Evolutionary conservation across 352 stramenopile genomes (phyloP).

Genomic region (Globisporangium abappressorium): DNA sequence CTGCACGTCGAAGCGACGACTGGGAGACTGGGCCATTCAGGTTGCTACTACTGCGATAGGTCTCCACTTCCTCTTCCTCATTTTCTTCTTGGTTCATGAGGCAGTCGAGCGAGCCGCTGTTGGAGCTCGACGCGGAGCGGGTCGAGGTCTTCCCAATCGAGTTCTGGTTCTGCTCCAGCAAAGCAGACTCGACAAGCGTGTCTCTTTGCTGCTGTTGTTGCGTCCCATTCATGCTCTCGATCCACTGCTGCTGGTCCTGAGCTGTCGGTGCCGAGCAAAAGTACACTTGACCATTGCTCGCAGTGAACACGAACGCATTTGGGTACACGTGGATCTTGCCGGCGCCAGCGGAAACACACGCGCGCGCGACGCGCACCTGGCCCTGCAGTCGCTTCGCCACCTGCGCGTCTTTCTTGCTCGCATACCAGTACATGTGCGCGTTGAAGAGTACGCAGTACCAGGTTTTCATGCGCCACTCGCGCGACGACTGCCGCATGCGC

Average conservation of each 20-base stretch:
- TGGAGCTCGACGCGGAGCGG: not conserved
- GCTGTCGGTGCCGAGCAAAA: constrained; percentile 31
- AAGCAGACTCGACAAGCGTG: not conserved
- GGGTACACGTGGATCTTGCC: constrained; percentile 28
- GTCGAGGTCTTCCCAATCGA: constrained; percentile 6
- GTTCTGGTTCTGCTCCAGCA: constrained; percentile 2
- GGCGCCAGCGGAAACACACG: constrained; percentile 15
- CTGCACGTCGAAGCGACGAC: constrained; percentile 8
- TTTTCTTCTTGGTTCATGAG: not conserved
- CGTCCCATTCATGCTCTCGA: constrained; percentile 20
- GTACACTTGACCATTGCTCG: constrained; percentile 22
- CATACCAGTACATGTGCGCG: constrained; percentile 27
- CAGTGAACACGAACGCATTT: constrained; percentile 31
- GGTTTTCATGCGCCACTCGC: constrained; percentile 43
- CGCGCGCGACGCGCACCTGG: constrained; percentile 19
- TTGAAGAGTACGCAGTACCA: constrained; percentile 38
- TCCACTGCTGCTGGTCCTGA: constrained; percentile 25
- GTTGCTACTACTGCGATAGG: not conserved
- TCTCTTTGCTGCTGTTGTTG: not conserved
- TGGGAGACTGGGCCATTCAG: not conserved
- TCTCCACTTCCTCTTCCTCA: not conserved
- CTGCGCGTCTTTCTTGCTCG: constrained; percentile 28
- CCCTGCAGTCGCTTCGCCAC: constrained; percentile 20
- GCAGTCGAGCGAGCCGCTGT: constrained; percentile 10
- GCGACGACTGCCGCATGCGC: constrained; percentile 26